A percentile compares a stretch with the other conserved stretches of the same genome.
These are phyloP conservation scores for Dichotomopilus funicola DNA, from an alignment of 2,329 filamentous ascomycete species.

Conservation along the genomic window DNA sequence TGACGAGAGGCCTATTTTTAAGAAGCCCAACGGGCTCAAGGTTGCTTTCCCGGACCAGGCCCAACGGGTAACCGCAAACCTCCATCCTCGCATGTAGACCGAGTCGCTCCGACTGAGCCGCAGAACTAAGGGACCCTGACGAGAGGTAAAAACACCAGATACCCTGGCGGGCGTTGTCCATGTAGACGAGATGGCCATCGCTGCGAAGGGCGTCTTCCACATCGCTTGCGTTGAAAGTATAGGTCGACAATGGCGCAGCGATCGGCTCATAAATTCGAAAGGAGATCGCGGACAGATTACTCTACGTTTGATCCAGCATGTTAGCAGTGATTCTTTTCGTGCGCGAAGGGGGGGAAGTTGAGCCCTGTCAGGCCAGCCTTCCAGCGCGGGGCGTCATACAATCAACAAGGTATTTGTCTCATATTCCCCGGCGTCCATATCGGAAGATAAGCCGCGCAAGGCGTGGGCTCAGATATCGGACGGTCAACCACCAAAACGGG, in stretches of 20 bases:
- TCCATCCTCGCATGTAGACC: constrained; percentile 37
- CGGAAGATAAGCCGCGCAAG: constrained; percentile 30
- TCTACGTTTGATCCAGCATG: constrained; percentile 31
- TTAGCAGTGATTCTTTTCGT: background rate
- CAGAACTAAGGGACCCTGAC: constrained; percentile 34
- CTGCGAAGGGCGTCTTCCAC: constrained; percentile 45
- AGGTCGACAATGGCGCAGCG: constrained; percentile 37
- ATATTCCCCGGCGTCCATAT: constrained; percentile 59
- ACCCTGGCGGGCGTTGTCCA: constrained; percentile 43
- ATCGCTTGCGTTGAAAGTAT: constrained; percentile 42
- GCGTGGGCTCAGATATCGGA: constrained; percentile 17
- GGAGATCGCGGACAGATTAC: constrained; percentile 48
- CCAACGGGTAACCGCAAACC: constrained; percentile 39
- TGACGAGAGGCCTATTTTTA: constrained; percentile 36
- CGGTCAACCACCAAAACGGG: constrained; percentile 20
- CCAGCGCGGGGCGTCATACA: constrained; percentile 34
- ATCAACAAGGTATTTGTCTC: constrained; percentile 55
- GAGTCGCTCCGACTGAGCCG: constrained; percentile 20
- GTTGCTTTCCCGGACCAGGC: constrained; percentile 41
- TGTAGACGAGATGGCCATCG: constrained; percentile 48
- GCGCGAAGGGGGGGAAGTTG: background rate
- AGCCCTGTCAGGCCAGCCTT: too few species aligned
- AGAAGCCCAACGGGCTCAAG: constrained; percentile 45
- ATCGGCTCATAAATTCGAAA: constrained; percentile 51
- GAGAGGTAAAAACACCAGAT: constrained; percentile 51